Conservation (phyloP, 495 filamentous ascomycete genomes). For the Extremus antarcticus region DNA sequence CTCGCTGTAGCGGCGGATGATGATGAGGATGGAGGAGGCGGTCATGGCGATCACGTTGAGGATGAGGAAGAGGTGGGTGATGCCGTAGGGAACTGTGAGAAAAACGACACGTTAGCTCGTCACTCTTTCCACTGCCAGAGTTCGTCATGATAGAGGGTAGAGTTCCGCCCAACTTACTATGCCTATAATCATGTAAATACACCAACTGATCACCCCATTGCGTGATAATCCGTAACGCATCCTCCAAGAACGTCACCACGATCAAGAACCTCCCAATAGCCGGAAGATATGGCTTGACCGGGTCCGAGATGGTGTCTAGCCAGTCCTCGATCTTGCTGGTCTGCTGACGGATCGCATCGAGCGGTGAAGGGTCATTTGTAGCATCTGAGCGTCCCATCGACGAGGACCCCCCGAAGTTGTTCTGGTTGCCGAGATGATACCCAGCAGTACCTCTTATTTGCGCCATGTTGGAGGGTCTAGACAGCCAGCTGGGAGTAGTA, state of each 20-base stretch:
- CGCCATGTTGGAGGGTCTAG: slow-evolving; percentile 50
- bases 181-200: slow-evolving; percentile 85
- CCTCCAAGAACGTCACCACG: slow-evolving; percentile 96
- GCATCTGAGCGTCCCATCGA: slow-evolving; percentile 44
- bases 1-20: slow-evolving; percentile 81
- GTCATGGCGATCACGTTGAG: slow-evolving; percentile 84
- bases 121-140: slow-evolving; percentile 11
- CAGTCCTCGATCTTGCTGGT: slow-evolving; percentile 97
- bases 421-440: slow-evolving; percentile 71
- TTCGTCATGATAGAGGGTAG: background rate
- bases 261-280: slow-evolving; percentile 95
- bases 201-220: slow-evolving; percentile 95
- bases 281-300: slow-evolving; percentile 89
- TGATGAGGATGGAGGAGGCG: slow-evolving; percentile 71
- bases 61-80: slow-evolving; percentile 91
- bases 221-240: slow-evolving; percentile 88
- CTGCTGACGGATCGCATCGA: slow-evolving; percentile 85
- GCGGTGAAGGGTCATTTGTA: slow-evolving; percentile 67
- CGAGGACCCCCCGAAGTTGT: slow-evolving; percentile 40
- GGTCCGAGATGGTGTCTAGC: slow-evolving; percentile 79
- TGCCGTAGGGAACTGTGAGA: slow-evolving; percentile 65
- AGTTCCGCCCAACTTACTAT: slow-evolving; percentile 54
- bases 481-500: background rate
- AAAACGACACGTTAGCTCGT: slow-evolving; percentile 1
- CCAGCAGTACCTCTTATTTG: slow-evolving; percentile 93